A percentile compares a stretch with the other conserved stretches of the same genome.
These are phyloP conservation scores for Annulohypoxylon bovei DNA, from an alignment of 495 filamentous ascomycete genomes.

Conservation along the genomic window DNA sequence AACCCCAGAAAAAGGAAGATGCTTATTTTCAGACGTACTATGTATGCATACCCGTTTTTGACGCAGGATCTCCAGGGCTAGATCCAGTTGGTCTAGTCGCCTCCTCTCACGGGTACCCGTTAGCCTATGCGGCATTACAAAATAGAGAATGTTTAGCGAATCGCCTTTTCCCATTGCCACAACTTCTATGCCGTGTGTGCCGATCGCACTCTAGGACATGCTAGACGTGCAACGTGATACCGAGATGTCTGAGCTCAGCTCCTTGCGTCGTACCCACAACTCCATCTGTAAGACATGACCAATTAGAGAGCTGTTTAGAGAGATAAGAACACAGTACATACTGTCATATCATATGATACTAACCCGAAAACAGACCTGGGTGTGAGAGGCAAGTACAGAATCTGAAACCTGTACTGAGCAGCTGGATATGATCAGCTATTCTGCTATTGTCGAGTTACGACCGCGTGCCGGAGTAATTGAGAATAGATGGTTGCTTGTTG, in stretches of 20 bases:
- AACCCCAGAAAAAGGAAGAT: slow-evolving; percentile 33
- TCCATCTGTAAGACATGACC: not conserved
- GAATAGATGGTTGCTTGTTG: not conserved
- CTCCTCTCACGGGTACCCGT: not conserved
- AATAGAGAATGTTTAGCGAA: not conserved
- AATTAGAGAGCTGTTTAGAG: not conserved
- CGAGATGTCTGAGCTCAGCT: not conserved
- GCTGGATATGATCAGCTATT: too few relatives aligned
- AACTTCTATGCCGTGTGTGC: not conserved
- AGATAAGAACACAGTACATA: not conserved
- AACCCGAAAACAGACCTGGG: not conserved
- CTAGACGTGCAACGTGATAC: too few relatives aligned
- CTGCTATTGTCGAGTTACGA: not conserved
- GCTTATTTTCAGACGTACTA: slow-evolving; percentile 12
- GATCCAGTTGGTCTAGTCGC: not conserved
- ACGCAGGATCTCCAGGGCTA: not conserved
- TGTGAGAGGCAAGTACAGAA: not conserved
- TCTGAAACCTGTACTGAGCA: not conserved
- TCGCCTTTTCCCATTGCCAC: not conserved
- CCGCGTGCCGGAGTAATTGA: not conserved
- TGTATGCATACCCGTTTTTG: not conserved
- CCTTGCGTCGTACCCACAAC: not conserved
- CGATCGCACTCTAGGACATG: slow-evolving; percentile 1
- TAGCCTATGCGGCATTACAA: not conserved
- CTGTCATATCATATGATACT: not conserved